phyloP scores from a whole-genome alignment of 2,329 filamentous ascomycete genomes.

The Xylariaceae sp. region DNA sequence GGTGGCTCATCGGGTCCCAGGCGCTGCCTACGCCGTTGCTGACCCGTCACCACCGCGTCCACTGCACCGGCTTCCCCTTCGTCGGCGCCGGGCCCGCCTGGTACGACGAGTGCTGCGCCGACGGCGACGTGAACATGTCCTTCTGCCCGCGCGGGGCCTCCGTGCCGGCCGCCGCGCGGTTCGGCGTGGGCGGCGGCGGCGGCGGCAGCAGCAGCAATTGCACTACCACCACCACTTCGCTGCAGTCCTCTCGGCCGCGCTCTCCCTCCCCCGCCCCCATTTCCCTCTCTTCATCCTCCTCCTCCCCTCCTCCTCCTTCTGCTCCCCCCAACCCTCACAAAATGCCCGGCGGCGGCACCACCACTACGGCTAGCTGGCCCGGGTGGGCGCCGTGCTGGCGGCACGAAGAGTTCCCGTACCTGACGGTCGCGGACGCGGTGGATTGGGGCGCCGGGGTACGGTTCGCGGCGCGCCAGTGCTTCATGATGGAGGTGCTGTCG shows the following conservation, averaged over 20 bases:
- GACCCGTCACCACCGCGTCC: constrained; percentile 37
- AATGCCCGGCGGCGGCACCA: constrained; percentile 6
- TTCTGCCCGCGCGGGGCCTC: constrained; percentile 34
- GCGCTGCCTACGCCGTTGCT: constrained; percentile 30
- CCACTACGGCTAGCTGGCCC: constrained; percentile 21
- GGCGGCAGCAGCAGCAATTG: no score
- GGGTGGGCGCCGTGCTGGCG: constrained; percentile 42
- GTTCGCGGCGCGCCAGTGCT: constrained; percentile 38
- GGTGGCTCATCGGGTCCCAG: constrained; percentile 34
- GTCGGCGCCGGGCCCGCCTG: constrained; percentile 39
- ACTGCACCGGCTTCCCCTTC: constrained; percentile 47
- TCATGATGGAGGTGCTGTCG: constrained; percentile 38
- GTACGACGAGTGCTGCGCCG: constrained; percentile 37
- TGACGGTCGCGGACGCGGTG: constrained; percentile 38
- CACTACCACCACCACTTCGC: no score
- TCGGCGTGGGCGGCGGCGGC: constrained; percentile 15
- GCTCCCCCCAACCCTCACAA: no score
- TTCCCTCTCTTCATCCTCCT: no score
- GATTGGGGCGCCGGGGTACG: constrained; percentile 37
- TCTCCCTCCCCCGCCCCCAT: no score
- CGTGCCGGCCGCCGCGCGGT: no score
- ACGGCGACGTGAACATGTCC: constrained; percentile 32
- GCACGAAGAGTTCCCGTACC: constrained; percentile 44
- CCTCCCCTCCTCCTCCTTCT: no score
- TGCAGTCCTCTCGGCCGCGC: no score